Evolutionary conservation across 2,329 filamentous ascomycete species (phyloP), one percentile per base, ranked within the genome.

Genomic region (Penicillium concentricum): DNA sequence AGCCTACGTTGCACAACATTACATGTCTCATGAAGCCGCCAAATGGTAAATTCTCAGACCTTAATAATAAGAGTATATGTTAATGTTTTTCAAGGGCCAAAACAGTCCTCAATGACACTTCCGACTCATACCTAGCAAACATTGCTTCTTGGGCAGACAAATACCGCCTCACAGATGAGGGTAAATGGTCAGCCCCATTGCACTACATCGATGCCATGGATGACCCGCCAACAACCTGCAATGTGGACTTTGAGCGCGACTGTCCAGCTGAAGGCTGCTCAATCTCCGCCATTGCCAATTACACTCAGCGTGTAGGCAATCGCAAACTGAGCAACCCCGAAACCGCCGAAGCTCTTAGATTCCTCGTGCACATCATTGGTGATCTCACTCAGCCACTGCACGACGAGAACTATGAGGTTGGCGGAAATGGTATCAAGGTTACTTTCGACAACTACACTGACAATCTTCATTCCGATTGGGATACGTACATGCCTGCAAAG

Each of bases 391-490:
- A 92, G 68, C 89, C 88, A 0, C 77, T 95, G 47, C 83, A 84
- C 63, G 79, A 80, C 13, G 81, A 84, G 72, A 79, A 87, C 54
- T 81, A 87, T 7, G 78, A 80, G 2, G 75, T 80, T 22, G 89
- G 89, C 52, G 88, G 88, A 0, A 92, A 91, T 63, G 81, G 82
- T 12, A 88, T 91, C 63, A 71, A 78, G 15, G 88, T 91, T 1
- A 76, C 74, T 16, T 91, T 86, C 74, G 78, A 85, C 26, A 81
- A 80, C 3, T 70, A 73, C 30, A 72, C 77, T 28, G 79, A 83
- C 54, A 91, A 91, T 68, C 79, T 91, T 41, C 89, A 91, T 67
- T 81, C 87, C 56, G 83, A 90, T 16, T 91, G 88, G 88, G 89
- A 91, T 68, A 84, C 82, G 51, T 83, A 82, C 62, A 90, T 91